A percentile compares a stretch with the other conserved stretches of the same genome.
Conservation (phyloP, 2,329 filamentous ascomycete genomes). For the Ophiostoma perfectum region DNA sequence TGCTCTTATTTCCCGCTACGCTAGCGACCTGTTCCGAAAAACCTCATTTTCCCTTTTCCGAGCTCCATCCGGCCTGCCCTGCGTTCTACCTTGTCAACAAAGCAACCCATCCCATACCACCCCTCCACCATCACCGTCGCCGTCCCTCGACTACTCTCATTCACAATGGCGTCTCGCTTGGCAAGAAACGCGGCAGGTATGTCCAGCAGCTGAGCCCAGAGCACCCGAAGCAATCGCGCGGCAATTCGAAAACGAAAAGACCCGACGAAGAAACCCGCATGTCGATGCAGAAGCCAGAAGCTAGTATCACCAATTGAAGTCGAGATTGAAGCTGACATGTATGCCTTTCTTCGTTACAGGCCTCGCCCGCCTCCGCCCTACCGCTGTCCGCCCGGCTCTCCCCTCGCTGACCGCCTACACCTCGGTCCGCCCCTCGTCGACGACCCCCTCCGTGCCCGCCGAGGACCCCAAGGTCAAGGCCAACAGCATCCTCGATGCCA, state of each 20-base stretch:
- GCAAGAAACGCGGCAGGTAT: slow-evolving; percentile 91
- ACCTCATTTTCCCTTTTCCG: slow-evolving; percentile 36
- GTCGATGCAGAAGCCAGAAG: not conserved
- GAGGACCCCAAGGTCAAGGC: slow-evolving; percentile 96
- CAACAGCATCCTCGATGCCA: slow-evolving; percentile 85
- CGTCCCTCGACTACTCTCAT: slow-evolving; percentile 40
- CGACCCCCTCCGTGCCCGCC: slow-evolving; percentile 55
- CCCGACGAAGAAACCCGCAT: slow-evolving; percentile 1
- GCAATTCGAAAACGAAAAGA: slow-evolving; percentile 12
- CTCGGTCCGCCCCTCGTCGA: slow-evolving; percentile 66
- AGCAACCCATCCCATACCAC: not conserved
- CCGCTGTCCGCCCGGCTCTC: slow-evolving; percentile 21
- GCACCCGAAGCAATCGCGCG: not conserved
- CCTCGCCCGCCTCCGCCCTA: slow-evolving; percentile 26
- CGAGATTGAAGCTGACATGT: not conserved
- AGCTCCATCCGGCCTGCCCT: slow-evolving; percentile 23
- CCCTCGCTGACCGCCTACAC: slow-evolving; percentile 48
- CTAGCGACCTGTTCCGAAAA: slow-evolving; percentile 35
- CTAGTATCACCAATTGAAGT: not conserved
- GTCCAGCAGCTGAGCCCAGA: slow-evolving; percentile 32
- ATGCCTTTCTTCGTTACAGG: slow-evolving; percentile 13
- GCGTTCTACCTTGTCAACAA: slow-evolving; percentile 32
- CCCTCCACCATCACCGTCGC: not conserved
- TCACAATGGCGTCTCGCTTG: slow-evolving; percentile 95
- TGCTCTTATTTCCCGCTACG: slow-evolving; percentile 19